A percentile compares a stretch with the other conserved stretches of the same genome.
Conservation (phyloP, 352 stramenopile species). For the Hyaloperonospora arabidopsidis region DNA sequence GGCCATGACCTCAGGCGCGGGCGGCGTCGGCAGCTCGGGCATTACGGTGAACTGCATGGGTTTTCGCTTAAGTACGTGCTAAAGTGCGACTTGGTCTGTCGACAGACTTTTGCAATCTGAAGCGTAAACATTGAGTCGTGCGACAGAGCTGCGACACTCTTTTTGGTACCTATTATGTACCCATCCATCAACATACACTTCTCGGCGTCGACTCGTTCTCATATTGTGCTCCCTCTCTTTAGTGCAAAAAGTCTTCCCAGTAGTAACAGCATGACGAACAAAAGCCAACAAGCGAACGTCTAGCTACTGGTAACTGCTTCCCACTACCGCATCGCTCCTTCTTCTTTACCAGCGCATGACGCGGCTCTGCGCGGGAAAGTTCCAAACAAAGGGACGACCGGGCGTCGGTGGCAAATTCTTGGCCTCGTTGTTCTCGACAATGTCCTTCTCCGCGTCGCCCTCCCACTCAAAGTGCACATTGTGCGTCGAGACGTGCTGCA, state of each 20-base stretch:
- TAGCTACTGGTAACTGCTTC: conserved; percentile 10
- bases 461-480: conserved; percentile 82
- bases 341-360: conserved; percentile 56
- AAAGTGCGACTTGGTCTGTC: neutral
- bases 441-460: conserved; percentile 52
- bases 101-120: conserved; percentile 3
- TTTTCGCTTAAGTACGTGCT: conserved; percentile 3
- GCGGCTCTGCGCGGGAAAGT: conserved; percentile 55
- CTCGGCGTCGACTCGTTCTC: conserved; percentile 8
- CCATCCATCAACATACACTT: conserved; percentile 1
- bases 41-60: conserved; percentile 45
- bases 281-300: no score
- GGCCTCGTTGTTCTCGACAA: conserved; percentile 58
- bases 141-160: no score
- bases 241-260: no score
- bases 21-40: conserved; percentile 51
- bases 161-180: no score
- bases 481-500: conserved; percentile 62
- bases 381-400: conserved; percentile 60
- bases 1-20: conserved; percentile 49
- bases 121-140: conserved; percentile 1
- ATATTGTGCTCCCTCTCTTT: no score
- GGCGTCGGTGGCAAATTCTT: conserved; percentile 71
- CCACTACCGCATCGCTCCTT: conserved; percentile 2
- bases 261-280: no score